A percentile compares a stretch with the other conserved stretches of the same genome.
Conservation (phyloP, 768 basidiomycete genomes). For the Russula abietina region DNA sequence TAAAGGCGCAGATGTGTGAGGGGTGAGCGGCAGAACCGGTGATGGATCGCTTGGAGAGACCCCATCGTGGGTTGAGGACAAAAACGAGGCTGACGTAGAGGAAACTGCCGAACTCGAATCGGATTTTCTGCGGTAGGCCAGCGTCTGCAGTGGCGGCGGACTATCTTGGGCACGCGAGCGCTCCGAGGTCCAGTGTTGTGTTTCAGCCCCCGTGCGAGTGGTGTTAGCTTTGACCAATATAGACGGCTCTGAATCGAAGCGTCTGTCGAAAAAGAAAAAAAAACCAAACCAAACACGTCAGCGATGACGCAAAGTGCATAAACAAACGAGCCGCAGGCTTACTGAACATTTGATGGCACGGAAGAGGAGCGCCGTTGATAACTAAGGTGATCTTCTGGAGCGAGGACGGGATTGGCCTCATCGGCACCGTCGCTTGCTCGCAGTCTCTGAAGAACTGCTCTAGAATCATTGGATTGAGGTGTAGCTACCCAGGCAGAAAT, state of each 20-base stretch:
- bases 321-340: background rate
- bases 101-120: conserved; percentile 21
- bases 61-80: conserved; percentile 19
- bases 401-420: background rate
- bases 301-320: background rate
- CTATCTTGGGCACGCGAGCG: conserved; percentile 12
- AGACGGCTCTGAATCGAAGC: background rate
- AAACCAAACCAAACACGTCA: background rate
- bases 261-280: conserved; percentile 2
- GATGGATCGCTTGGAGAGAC: conserved; percentile 25
- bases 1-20: conserved; percentile 11
- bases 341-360: conserved; percentile 14
- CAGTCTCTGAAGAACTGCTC: conserved; percentile 22
- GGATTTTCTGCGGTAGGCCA: conserved; percentile 14
- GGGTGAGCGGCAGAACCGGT: conserved; percentile 18
- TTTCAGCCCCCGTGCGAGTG: conserved; percentile 6
- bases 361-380: conserved; percentile 16
- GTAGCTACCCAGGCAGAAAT: conserved; percentile 39
- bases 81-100: conserved; percentile 24
- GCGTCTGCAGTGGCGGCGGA: conserved; percentile 3
- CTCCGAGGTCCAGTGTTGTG: conserved; percentile 18
- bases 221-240: background rate
- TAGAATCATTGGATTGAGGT: conserved; percentile 18
- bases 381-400: conserved; percentile 3
- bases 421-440: conserved; percentile 13